Conservation (phyloP, 768 basidiomycete genomes). For the Phylloporus arenicola region DNA sequence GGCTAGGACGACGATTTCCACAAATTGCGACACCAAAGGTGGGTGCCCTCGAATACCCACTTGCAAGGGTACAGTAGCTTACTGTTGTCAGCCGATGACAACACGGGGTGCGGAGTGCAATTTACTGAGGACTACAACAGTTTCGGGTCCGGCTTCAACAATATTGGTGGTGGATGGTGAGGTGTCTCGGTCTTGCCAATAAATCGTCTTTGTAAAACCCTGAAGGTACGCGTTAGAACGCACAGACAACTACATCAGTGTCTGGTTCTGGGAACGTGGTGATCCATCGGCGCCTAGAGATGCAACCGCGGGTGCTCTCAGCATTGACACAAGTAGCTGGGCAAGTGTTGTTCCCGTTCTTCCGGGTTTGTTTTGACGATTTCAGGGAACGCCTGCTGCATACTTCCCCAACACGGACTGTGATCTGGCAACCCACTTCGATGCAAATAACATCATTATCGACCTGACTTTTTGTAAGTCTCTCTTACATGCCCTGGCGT, state of each 20-base stretch:
- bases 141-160: slow-evolving; percentile 28
- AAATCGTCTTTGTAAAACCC: not conserved
- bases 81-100: slow-evolving; percentile 21
- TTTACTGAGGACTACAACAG: slow-evolving; percentile 21
- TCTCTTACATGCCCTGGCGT: no score
- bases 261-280: slow-evolving; percentile 40
- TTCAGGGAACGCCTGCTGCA: slow-evolving; percentile 32
- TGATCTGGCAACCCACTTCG: slow-evolving; percentile 34
- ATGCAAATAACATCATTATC: slow-evolving; percentile 31
- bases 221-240: slow-evolving; percentile 38
- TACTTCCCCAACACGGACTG: slow-evolving; percentile 37
- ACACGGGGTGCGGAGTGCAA: slow-evolving; percentile 37
- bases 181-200: not conserved
- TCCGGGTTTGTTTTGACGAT: not conserved
- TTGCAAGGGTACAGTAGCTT: not conserved
- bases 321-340: slow-evolving; percentile 23
- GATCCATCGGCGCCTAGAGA: slow-evolving; percentile 31
- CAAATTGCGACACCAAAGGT: slow-evolving; percentile 24
- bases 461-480: slow-evolving; percentile 31
- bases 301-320: slow-evolving; percentile 17
- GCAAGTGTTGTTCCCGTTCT: slow-evolving; percentile 1
- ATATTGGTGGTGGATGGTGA: slow-evolving; percentile 38
- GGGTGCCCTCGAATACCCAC: not conserved
- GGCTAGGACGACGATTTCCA: slow-evolving; percentile 16
- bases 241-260: slow-evolving; percentile 29